Evolutionary conservation across 2,329 filamentous ascomycete species (phyloP), one percentile per base, ranked within the genome.

Genomic region (Ascosphaera pollenicola): DNA sequence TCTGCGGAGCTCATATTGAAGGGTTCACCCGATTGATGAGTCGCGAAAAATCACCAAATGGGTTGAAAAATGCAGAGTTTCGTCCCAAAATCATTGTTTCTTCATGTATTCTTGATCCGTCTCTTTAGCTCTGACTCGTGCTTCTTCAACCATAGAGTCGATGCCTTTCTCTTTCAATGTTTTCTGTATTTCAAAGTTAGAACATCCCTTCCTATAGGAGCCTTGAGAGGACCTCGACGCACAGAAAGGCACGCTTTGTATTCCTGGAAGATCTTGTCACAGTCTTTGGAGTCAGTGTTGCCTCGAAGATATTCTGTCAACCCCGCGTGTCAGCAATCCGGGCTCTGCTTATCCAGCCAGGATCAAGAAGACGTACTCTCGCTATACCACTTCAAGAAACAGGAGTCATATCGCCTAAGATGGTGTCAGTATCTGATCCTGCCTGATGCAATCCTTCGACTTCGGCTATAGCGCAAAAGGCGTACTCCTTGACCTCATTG

Each of bases 341-440:
- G 10, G 10, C 21, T 24, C 5, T 40, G 28, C 24, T 37, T 37
- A 13, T 40, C 46, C 38, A 49, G 48, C 39, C 39, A 32, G 34
- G 5, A 24, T 5, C 4, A 24, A 39, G 18, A 46, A 2, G 19
- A 58, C 77, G 42, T 66, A 94, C 89, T 95, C 61, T 98, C 89
- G 54, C 85, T 94, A 59, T 98, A 98, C 89, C 89, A 98, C 62
- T 93, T 95, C 46, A 98, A 64, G 56, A 98, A 98, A 62, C 89
- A 98, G 39, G 78, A 85, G 58, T 98, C 89, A 55, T 98, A 98
- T 50, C 77, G 81, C 56, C 85, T 94, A 44, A 10, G 17, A 39
- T 21, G 26, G n/a, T 6, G 45, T 51, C 46, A 48, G 40, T 38
- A 36, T 39, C 28, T 34, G 35, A n/a, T 17, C 10, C 3, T 18